Conservation (phyloP, 345 rosid genomes). For the rapeseed (Brassica napus) region DNA sequence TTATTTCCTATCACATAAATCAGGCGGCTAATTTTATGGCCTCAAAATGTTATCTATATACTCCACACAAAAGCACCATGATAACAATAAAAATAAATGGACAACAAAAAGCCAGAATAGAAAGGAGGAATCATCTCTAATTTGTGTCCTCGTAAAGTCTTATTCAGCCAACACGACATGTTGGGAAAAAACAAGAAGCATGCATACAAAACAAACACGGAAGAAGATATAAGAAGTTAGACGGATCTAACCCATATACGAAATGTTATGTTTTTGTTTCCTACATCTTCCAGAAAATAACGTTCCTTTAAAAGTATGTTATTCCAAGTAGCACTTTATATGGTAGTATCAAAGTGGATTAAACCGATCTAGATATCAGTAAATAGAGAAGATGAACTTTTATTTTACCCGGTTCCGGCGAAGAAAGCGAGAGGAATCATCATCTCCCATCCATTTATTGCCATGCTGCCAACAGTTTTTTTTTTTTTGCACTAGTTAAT, state of each 20-base stretch:
- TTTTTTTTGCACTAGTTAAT: not conserved
- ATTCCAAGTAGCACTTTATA: not conserved
- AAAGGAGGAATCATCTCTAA: not conserved
- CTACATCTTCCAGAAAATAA: not conserved
- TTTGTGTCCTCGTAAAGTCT: not conserved
- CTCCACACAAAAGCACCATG: not conserved
- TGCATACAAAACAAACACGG: not conserved
- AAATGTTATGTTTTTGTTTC: not conserved
- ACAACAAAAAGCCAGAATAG: not conserved
- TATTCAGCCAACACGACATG: not conserved
- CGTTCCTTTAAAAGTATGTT: not conserved
- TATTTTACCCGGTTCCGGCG: slow-evolving; percentile 74
- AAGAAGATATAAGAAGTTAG: not conserved
- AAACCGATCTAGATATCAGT: not conserved
- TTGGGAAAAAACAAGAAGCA: not conserved
- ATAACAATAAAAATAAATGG: not conserved
- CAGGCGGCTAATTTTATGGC: not conserved
- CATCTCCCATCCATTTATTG: slow-evolving; percentile 83
- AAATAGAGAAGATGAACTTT: not conserved
- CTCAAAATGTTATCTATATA: not conserved
- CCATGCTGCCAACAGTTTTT: slow-evolving; percentile 55
- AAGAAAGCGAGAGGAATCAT: slow-evolving; percentile 90
- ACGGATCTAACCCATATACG: not conserved
- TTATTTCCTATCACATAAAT: not conserved
- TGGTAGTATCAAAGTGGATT: not conserved